Percentiles rank a stretch among this genome's conserved stretches.
Conservation (phyloP, 495 filamentous ascomycete species). For the Penicillium antarcticum region DNA sequence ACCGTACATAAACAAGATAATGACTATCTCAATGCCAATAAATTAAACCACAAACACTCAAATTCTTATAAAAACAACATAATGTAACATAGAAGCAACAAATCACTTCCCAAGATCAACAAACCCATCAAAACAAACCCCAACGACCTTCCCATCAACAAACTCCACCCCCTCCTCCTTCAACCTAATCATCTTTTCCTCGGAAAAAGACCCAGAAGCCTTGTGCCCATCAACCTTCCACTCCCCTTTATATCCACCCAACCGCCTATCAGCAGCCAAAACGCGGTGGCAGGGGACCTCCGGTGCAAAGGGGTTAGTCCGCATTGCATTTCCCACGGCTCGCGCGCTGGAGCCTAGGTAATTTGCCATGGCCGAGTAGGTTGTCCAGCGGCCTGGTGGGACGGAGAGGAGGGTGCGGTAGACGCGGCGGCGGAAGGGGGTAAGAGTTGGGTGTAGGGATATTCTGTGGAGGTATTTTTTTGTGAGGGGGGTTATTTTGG, state of each 20-base stretch:
- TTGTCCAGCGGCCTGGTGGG: conserved; percentile 65
- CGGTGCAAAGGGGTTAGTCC: conserved; percentile 68
- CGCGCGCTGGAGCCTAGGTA: conserved; percentile 68
- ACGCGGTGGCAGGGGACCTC: conserved; percentile 52
- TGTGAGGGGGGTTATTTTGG: conserved; percentile 3
- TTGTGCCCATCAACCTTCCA: conserved; percentile 21
- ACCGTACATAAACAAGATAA: too few relatives aligned
- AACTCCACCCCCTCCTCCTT: conserved; percentile 30
- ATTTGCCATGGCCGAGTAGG: conserved; percentile 67
- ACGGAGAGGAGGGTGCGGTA: conserved; percentile 68
- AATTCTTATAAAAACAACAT: too few relatives aligned
- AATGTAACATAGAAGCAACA: too few relatives aligned
- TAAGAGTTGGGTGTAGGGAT: conserved; percentile 40
- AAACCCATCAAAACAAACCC: conserved; percentile 30
- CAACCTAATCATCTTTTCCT: conserved; percentile 29
- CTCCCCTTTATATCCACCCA: conserved; percentile 36
- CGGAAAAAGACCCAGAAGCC: conserved; percentile 20
- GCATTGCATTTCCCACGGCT: conserved; percentile 75
- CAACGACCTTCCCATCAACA: conserved; percentile 27
- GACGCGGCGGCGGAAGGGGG: conserved; percentile 56
- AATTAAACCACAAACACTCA: too few relatives aligned
- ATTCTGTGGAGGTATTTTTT: conserved; percentile 31
- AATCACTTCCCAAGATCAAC: conserved; percentile 17
- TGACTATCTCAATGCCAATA: too few relatives aligned
- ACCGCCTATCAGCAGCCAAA: conserved; percentile 24